These are phyloP conservation scores for Holtermannia corniformis DNA, from an alignment of 768 basidiomycete species.

Conservation along the genomic window DNA sequence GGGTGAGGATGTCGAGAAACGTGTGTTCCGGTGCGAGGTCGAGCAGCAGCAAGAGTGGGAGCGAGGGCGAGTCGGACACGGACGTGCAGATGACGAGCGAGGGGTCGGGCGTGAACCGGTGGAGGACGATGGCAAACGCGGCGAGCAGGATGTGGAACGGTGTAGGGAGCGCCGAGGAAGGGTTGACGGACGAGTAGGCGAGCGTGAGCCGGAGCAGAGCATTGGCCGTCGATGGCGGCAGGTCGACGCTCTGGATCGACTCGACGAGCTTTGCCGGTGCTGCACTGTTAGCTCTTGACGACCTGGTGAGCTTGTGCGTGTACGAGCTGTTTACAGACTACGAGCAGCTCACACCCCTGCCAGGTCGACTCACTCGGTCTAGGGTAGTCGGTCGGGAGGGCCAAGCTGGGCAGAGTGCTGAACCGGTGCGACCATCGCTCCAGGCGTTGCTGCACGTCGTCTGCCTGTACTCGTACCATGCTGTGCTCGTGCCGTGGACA, in stretches of 20 bases:
- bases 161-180: conserved; percentile 46
- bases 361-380: conserved; percentile 47
- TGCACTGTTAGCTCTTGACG: conserved; percentile 1
- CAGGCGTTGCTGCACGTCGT: conserved; percentile 21
- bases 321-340: neutral
- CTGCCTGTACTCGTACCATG: conserved; percentile 1
- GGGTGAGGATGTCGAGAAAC: conserved; percentile 77
- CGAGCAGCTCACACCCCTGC: neutral
- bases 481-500: neutral
- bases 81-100: conserved; percentile 83
- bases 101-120: conserved; percentile 91
- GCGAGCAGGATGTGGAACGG: conserved; percentile 85
- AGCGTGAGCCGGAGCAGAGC: conserved; percentile 73
- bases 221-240: conserved; percentile 60
- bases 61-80: conserved; percentile 55
- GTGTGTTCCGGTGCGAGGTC: conserved; percentile 74
- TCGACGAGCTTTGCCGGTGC: conserved; percentile 70
- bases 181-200: conserved; percentile 27
- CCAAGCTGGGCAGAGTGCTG: conserved; percentile 75
- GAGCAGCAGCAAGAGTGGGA: conserved; percentile 75
- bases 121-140: conserved; percentile 82
- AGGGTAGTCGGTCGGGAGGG: conserved; percentile 92
- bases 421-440: conserved; percentile 47
- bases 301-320: neutral
- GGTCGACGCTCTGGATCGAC: conserved; percentile 60